Percentiles rank a stretch among this genome's conserved stretches.
These are phyloP conservation scores for Roridomyces roridus DNA, from an alignment of 768 basidiomycete genomes.

Conservation along the genomic window DNA sequence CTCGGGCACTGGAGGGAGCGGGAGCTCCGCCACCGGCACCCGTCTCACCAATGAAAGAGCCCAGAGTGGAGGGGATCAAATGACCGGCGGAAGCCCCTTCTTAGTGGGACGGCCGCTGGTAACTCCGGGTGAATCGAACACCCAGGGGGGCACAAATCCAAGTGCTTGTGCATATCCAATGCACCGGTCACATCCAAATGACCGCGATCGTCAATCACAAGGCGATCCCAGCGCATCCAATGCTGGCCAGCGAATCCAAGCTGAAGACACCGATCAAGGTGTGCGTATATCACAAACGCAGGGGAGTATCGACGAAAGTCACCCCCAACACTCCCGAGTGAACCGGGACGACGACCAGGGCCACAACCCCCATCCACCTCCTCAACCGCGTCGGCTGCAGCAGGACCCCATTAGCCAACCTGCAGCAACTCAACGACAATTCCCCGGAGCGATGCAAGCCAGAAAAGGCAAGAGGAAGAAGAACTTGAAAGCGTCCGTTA, in stretches of 20 bases:
- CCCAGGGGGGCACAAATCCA: background rate
- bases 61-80: constrained; percentile 3
- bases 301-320: too few relatives aligned
- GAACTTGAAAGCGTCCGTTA: background rate
- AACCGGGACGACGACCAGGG: too few relatives aligned
- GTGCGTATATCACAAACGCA: too few relatives aligned
- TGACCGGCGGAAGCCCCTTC: background rate
- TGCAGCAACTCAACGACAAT: background rate
- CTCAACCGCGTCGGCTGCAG: too few relatives aligned
- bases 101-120: background rate
- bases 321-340: too few relatives aligned
- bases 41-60: background rate
- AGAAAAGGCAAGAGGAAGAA: background rate
- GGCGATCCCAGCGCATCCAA: too few relatives aligned
- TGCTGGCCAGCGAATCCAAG: too few relatives aligned
- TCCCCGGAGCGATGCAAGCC: background rate
- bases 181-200: background rate
- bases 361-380: too few relatives aligned
- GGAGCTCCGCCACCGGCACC: constrained; percentile 9
- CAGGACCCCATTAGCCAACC: background rate
- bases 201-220: background rate
- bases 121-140: background rate
- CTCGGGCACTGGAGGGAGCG: constrained; percentile 6
- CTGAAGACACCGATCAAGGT: too few relatives aligned
- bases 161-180: background rate